Evolutionary conservation across 257 asterid species (phyloP).

Genomic region (Apocynum venetum): DNA sequence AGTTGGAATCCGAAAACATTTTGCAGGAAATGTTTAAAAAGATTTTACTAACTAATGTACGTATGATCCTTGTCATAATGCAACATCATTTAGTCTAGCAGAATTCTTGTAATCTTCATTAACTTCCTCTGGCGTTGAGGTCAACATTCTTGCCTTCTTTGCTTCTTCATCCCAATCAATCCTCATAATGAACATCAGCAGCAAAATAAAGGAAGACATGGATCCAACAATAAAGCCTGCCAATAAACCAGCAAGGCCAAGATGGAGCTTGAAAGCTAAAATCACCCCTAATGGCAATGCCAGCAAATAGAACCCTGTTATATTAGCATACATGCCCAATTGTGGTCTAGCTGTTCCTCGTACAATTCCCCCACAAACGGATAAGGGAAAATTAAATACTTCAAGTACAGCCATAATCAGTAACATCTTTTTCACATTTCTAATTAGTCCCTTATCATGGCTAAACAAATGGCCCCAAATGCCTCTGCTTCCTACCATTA

Average conservation of each 20-base stretch:
- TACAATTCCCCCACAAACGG: conserved; percentile 82
- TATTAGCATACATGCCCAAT: conserved; percentile 67
- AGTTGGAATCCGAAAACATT: background rate
- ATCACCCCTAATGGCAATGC: conserved; percentile 65
- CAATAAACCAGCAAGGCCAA: conserved; percentile 73
- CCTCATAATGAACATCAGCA: conserved; percentile 50
- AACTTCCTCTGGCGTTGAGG: conserved; percentile 15
- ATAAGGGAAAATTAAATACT: conserved; percentile 68
- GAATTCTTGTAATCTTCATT: conserved; percentile 15
- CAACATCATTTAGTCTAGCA: background rate
- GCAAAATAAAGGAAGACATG: conserved; percentile 47
- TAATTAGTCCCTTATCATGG: conserved; percentile 40
- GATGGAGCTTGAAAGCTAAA: conserved; percentile 46
- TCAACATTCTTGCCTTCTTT: conserved; percentile 38
- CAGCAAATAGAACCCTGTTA: conserved; percentile 63
- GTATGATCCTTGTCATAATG: background rate
- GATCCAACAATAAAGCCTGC: conserved; percentile 65
- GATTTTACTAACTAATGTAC: too few relatives aligned
- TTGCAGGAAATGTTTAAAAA: background rate
- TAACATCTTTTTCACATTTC: conserved; percentile 49
- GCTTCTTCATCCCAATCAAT: conserved; percentile 75
- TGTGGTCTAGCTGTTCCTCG: conserved; percentile 85
- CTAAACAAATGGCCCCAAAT: conserved; percentile 68
- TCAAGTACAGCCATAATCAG: conserved; percentile 58
- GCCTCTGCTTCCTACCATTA: conserved; percentile 48